These are phyloP conservation scores for Alternaria brassicicola DNA, from an alignment of 2,329 filamentous ascomycete genomes.

Conservation along the genomic window DNA sequence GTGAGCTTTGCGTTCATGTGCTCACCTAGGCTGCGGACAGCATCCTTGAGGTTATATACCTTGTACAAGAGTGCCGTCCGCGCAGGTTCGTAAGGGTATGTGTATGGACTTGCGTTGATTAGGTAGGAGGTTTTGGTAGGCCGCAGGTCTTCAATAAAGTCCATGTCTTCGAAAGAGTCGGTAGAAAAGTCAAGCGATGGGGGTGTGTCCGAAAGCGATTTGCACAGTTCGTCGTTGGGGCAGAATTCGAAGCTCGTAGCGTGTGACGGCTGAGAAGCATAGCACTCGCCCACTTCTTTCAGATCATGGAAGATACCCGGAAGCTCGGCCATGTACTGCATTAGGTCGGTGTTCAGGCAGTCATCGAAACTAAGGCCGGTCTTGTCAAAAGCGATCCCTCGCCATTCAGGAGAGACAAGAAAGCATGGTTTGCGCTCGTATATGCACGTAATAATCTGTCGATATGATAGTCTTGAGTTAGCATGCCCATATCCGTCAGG, in stretches of 20 bases:
- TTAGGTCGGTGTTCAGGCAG: constrained; percentile 35
- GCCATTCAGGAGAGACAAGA: constrained; percentile 39
- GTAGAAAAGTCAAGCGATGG: constrained; percentile 30
- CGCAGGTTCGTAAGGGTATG: constrained; percentile 9
- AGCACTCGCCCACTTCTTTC: constrained; percentile 23
- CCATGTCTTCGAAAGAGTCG: constrained; percentile 19
- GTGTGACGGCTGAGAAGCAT: background rate
- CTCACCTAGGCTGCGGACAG: constrained; percentile 25
- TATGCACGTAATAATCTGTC: constrained; percentile 41
- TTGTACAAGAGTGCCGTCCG: constrained; percentile 29
- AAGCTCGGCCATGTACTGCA: constrained; percentile 37
- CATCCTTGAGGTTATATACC: constrained; percentile 32
- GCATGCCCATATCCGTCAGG: background rate
- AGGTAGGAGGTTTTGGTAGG: constrained; percentile 11
- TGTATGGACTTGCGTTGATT: background rate
- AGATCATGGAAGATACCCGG: constrained; percentile 36
- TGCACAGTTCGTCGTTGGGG: background rate
- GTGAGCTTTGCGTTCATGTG: constrained; percentile 31
- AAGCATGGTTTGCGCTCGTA: constrained; percentile 42
- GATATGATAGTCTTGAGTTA: background rate
- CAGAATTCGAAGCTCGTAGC: constrained; percentile 7
- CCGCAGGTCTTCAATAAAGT: constrained; percentile 19
- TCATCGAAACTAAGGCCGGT: constrained; percentile 34
- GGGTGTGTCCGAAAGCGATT: constrained; percentile 20
- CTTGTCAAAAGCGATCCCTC: constrained; percentile 43